Evolutionary conservation across 495 filamentous ascomycete species (phyloP), one percentile per base, ranked within the genome.

Genomic region (Daldinia childiae): DNA sequence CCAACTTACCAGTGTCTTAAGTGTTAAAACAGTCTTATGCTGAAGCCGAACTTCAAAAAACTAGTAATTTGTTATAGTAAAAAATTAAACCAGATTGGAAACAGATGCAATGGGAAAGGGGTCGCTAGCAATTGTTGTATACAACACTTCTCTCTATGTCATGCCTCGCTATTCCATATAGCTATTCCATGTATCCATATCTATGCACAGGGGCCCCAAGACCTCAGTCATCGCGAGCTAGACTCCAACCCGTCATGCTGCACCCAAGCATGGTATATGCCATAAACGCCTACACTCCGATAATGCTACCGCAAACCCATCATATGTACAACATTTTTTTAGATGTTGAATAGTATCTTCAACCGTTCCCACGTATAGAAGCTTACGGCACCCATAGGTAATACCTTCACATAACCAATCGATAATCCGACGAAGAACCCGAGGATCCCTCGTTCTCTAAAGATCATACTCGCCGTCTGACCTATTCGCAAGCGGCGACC

Each of bases 401-500:
- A 83, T 62, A 99, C 88, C 82, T 99, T 99, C 63, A 93, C 84
- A 75, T 99, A 99, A 12, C 95, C 95, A 77, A 99, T 98, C 4
- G 91, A 92, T 78, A 99, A 80, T 0, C 95, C 95, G 24, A 98
- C 91, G 82, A 90, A 99, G 79, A 96, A 99, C 1, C 95, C 95
- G 36, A 87, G 84, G 68, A 91, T 82, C 0, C 95, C 96, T 19
- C 84, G 84, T 80, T 95, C 93, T 66, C 84, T 78, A 76, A 86
- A 91, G 67, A 99, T 94, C 72, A 85, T 84, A 59, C 78, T 81
- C 24, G 87, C 90, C 1, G 93, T 97, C 81, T 99, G 95, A 19
- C 80, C 81, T 62, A 99, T 92, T 50, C 89, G 82, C 11, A 97
- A 80, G 27, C 92, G 83, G 57, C 86, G 91, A 2, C 94, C 93